Conservation (phyloP, 768 basidiomycete genomes). For the Candolleomyces eurysporus region DNA sequence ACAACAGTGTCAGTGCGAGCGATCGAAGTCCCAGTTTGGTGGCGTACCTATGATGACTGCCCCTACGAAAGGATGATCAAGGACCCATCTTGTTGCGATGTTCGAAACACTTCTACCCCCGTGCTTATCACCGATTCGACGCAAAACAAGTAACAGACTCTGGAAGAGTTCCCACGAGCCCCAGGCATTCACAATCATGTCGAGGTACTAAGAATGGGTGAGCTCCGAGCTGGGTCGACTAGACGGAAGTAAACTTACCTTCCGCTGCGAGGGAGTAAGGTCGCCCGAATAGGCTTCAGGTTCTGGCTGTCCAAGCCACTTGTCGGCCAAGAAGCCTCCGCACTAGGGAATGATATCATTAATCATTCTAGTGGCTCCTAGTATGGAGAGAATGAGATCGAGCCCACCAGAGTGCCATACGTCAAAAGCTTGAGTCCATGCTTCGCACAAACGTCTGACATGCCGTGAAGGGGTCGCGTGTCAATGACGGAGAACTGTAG, state of each 20-base stretch:
- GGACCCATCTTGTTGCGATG: conserved; percentile 75
- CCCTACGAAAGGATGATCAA: conserved; percentile 72
- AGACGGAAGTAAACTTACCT: conserved; percentile 39
- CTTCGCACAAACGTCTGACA: conserved; percentile 70
- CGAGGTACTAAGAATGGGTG: conserved; percentile 58
- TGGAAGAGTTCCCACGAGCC: conserved; percentile 76
- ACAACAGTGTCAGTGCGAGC: conserved; percentile 1
- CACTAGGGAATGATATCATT: conserved; percentile 46
- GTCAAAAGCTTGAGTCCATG: conserved; percentile 72
- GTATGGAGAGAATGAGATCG: background rate
- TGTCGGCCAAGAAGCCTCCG: conserved; percentile 75
- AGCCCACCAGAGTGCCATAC: conserved; percentile 71
- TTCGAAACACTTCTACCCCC: conserved; percentile 68
- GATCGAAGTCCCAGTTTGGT: conserved; percentile 3
- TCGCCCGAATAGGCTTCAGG: conserved; percentile 66
- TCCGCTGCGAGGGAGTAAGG: conserved; percentile 78
- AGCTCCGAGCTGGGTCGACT: conserved; percentile 1
- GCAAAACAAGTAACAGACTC: conserved; percentile 51
- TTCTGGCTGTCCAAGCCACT: conserved; percentile 62
- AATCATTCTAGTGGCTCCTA: background rate
- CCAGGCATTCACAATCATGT: conserved; percentile 77
- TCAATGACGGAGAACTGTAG: conserved; percentile 76
- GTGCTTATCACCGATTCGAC: conserved; percentile 62
- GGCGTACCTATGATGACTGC: conserved; percentile 69
- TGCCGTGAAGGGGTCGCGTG: conserved; percentile 68